Conservation (phyloP, 2,329 filamentous ascomycete species). For the Penicillium glabrum region DNA sequence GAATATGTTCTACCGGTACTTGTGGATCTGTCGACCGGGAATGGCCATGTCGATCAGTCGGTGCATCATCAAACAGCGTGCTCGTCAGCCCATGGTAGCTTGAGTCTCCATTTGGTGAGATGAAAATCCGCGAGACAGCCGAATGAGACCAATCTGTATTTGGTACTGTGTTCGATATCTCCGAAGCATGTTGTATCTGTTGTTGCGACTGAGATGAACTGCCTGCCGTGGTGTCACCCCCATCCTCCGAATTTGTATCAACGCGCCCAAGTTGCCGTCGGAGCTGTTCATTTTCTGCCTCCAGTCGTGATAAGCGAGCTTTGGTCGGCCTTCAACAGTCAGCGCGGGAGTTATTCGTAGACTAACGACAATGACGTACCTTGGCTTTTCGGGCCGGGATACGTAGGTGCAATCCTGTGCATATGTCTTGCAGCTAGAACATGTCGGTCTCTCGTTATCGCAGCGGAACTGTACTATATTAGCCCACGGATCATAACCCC, state of each 20-base stretch:
- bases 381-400: background rate
- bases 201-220: background rate
- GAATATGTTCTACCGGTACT: constrained; percentile 26
- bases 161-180: background rate
- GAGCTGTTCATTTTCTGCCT: constrained; percentile 20
- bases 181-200: background rate
- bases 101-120: constrained; percentile 43
- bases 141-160: constrained; percentile 2
- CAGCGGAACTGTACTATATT: constrained; percentile 11
- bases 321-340: constrained; percentile 9
- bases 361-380: constrained; percentile 3
- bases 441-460: constrained; percentile 13
- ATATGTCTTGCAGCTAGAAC: constrained; percentile 15
- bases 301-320: constrained; percentile 13
- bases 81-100: constrained; percentile 54
- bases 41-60: constrained; percentile 12
- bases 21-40: constrained; percentile 7
- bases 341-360: background rate
- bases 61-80: constrained; percentile 47
- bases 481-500: background rate
- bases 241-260: background rate
- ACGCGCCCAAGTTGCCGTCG: constrained; percentile 6
- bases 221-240: background rate
- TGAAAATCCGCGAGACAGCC: constrained; percentile 36
- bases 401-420: constrained; percentile 12